phyloP scores from a whole-genome alignment of 2,329 filamentous ascomycete species.

The Aspergillus japonicus region DNA sequence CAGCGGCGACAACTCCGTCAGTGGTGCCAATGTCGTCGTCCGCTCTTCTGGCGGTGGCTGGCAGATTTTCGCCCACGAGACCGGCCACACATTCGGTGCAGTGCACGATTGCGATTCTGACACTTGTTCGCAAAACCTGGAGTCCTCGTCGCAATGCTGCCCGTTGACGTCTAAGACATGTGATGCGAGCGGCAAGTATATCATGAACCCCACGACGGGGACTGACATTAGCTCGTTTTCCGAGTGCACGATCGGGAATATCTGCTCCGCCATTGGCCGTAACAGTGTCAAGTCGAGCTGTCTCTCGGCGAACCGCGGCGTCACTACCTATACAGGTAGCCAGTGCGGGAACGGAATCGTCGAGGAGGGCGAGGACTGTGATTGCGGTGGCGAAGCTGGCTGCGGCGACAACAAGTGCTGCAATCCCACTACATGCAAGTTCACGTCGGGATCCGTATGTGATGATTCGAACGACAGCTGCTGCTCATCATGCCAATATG shows the following conservation, averaged over 20 bases:
- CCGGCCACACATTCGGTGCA: constrained; percentile 90
- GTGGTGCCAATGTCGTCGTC: constrained; percentile 86
- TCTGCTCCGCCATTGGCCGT: constrained; percentile 79
- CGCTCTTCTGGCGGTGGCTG: constrained; percentile 79
- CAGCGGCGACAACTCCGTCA: constrained; percentile 66
- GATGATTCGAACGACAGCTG: constrained; percentile 55
- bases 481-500: constrained; percentile 45
- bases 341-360: constrained; percentile 98
- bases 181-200: constrained; percentile 73
- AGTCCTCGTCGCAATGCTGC: constrained; percentile 71
- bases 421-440: constrained; percentile 81
- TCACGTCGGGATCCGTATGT: constrained; percentile 72
- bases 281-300: constrained; percentile 75
- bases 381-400: constrained; percentile 75
- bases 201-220: constrained; percentile 93
- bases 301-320: constrained; percentile 79
- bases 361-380: constrained; percentile 89
- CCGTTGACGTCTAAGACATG: constrained; percentile 68
- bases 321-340: constrained; percentile 76
- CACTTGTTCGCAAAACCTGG: constrained; percentile 66
- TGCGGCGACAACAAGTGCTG: constrained; percentile 81
- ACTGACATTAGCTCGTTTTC: constrained; percentile 76
- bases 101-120: constrained; percentile 81
- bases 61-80: constrained; percentile 95
- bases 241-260: constrained; percentile 85